phyloP scores from a whole-genome alignment of 441 rosid genomes.

The Mallotus repandus region DNA sequence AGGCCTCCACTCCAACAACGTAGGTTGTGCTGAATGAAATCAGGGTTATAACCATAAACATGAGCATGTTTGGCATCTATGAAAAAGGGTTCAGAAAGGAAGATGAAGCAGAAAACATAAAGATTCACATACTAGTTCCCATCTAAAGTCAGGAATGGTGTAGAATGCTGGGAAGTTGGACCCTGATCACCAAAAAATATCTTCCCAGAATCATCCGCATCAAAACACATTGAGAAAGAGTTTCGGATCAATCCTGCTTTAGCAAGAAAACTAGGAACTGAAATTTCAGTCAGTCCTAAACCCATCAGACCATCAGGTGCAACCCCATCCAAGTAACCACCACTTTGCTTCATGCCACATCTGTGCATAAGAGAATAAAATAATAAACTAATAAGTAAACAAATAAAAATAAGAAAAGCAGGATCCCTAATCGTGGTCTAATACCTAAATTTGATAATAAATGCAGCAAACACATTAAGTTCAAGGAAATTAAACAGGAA shows the following conservation, averaged over 20 bases:
- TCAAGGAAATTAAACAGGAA: slow-evolving; percentile 15
- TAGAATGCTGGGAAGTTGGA: slow-evolving; percentile 55
- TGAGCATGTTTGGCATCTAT: neutral
- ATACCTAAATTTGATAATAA: neutral
- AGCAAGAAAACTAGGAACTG: slow-evolving; percentile 79
- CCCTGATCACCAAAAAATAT: slow-evolving; percentile 83
- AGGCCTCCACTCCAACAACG: slow-evolving; percentile 64
- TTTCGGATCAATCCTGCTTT: slow-evolving; percentile 64
- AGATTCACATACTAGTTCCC: slow-evolving; percentile 56
- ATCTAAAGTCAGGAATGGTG: slow-evolving; percentile 50
- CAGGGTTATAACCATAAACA: neutral
- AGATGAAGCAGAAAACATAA: slow-evolving; percentile 7
- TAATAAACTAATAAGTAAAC: neutral
- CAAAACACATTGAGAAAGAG: slow-evolving; percentile 83
- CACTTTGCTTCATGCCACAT: slow-evolving; percentile 89
- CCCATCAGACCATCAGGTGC: slow-evolving; percentile 94
- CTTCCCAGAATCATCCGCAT: slow-evolving; percentile 70
- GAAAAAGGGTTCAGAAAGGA: neutral
- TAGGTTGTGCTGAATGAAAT: slow-evolving; percentile 53
- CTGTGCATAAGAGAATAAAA: slow-evolving; percentile 31
- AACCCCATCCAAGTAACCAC: slow-evolving; percentile 62
- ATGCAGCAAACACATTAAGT: slow-evolving; percentile 2
- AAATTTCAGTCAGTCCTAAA: slow-evolving; percentile 66
- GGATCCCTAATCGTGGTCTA: neutral
- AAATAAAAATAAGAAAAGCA: neutral